These are phyloP conservation scores for Artemisia argyi DNA, from an alignment of 129 eudicot species.

Conservation along the genomic window DNA sequence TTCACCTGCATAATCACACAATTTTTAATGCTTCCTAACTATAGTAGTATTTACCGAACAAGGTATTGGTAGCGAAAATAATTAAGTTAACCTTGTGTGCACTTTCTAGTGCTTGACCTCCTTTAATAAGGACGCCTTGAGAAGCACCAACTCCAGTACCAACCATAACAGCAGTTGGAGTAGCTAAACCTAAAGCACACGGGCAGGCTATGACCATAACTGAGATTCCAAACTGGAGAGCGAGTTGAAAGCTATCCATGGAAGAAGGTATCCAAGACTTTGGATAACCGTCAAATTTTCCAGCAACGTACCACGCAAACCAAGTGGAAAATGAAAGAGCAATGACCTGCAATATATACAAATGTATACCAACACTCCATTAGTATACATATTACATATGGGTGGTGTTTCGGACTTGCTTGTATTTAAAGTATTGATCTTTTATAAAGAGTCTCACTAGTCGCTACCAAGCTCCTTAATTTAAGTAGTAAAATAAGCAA, in stretches of 20 bases:
- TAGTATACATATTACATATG: neutral
- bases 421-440: too few relatives aligned
- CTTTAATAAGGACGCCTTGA: constrained; percentile 93
- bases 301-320: constrained; percentile 75
- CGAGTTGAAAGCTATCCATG: constrained; percentile 88
- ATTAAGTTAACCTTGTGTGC: constrained; percentile 64
- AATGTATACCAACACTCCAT: neutral
- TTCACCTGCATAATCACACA: constrained; percentile 47
- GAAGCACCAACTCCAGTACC: constrained; percentile 95
- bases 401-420: too few relatives aligned
- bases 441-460: too few relatives aligned
- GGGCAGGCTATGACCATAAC: constrained; percentile 96
- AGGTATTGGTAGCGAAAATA: neutral
- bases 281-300: constrained; percentile 55
- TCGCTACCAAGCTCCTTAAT: too few relatives aligned
- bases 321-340: constrained; percentile 59
- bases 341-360: constrained; percentile 54
- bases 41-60: neutral
- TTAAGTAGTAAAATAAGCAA: too few relatives aligned
- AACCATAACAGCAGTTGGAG: constrained; percentile 96
- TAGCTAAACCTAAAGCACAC: constrained; percentile 88
- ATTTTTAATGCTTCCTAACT: neutral
- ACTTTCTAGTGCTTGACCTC: constrained; percentile 90
- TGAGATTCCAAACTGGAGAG: constrained; percentile 85
- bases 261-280: constrained; percentile 73